Percentiles rank a stretch among this genome's conserved stretches.
Conservation (phyloP, 2,329 filamentous ascomycete genomes). For the Hypoxylon sp. region DNA sequence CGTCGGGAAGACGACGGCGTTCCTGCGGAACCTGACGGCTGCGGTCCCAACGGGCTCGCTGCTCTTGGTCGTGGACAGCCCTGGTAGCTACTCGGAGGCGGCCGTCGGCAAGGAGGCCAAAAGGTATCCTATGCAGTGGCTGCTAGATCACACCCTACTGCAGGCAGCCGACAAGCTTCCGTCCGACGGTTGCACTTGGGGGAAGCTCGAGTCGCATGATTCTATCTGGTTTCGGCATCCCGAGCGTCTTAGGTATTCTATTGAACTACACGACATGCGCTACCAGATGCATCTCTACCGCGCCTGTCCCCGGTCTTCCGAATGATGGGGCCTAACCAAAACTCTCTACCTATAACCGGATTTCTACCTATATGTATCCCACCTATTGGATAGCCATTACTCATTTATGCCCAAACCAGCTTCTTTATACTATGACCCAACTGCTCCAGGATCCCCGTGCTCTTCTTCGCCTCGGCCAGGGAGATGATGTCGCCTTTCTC, state of each 20-base stretch:
- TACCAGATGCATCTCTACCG: conserved; percentile 91
- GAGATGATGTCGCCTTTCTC: conserved; percentile 80
- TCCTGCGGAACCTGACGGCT: conserved; percentile 77
- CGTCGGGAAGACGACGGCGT: conserved; percentile 76
- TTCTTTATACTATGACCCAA: conserved; percentile 92
- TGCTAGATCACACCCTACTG: conserved; percentile 85
- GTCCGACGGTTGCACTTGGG: conserved; percentile 67
- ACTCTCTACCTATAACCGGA: background rate
- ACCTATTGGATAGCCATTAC: conserved; percentile 9
- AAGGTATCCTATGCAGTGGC: conserved; percentile 92
- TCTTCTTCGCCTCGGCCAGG: conserved; percentile 84
- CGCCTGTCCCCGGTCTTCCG: conserved; percentile 37
- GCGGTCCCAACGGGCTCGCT: conserved; percentile 69
- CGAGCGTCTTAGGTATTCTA: conserved; percentile 77
- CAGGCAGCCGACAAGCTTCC: conserved; percentile 16
- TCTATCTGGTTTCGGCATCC: conserved; percentile 86
- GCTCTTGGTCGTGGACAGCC: conserved; percentile 89
- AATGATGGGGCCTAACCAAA: conserved; percentile 3
- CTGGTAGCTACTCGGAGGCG: conserved; percentile 91
- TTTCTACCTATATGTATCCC: conserved; percentile 6
- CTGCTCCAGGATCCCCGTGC: conserved; percentile 87
- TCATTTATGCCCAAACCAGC: conserved; percentile 79
- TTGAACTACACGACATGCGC: conserved; percentile 92
- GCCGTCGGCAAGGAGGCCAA: conserved; percentile 71
- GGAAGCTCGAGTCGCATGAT: conserved; percentile 79